Base-by-base conservation (phyloP, 2,329 filamentous ascomycete species). In the Aspergillus brunneoviolaceus region DNA sequence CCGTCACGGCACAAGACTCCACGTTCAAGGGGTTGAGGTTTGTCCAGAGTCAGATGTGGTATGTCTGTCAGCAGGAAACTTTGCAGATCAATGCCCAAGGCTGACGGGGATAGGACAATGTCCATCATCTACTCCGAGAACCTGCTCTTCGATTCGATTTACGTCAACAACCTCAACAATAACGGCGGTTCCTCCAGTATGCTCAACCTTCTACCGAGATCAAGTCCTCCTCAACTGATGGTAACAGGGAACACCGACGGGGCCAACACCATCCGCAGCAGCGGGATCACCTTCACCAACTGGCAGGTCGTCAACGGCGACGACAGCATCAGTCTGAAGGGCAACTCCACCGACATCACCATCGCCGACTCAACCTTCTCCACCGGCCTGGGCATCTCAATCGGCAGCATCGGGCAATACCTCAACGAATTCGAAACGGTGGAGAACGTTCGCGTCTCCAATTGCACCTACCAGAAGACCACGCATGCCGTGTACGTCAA, bases 31-130 rank as follows among this genome's bases (percentile, higher is more conserved):
- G 70, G 0, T 12, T 72, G 1, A 61, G 59, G 2, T 70, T 72
- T 29, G 31, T 87, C 7, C 80, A 84, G 61, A 83, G 80, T 61
- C 84, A 87, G 72, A 87, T 87, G 84, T 87, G 85, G 81, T 77
- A 62, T 25, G 67, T 62, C 27, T n/a, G 7, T 29, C 27, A 10
- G 3, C 14, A 12, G 12, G 11, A 39, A 35, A 35, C 11, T 1
- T 16, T 3, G 27, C 7, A 10, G 27, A 9, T 3, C 2, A 29
- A 12, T 35, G 14, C n/a, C 2, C 11, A 27, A 47, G 7, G 5
- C 29, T 51, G 35, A 25, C 4, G 23, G 42, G 42, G 4, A n/a
- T 39, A 67, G 68, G 80, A 82, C 82, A 0, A 81, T 86, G 77
- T 81, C 81, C 1, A 77, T 85, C 31, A 82, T 81, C 10, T 72